Evolutionary conservation across 768 basidiomycete genomes (phyloP), one percentile per base, ranked within the genome.

Genomic region (Pleurotus eryngii): DNA sequence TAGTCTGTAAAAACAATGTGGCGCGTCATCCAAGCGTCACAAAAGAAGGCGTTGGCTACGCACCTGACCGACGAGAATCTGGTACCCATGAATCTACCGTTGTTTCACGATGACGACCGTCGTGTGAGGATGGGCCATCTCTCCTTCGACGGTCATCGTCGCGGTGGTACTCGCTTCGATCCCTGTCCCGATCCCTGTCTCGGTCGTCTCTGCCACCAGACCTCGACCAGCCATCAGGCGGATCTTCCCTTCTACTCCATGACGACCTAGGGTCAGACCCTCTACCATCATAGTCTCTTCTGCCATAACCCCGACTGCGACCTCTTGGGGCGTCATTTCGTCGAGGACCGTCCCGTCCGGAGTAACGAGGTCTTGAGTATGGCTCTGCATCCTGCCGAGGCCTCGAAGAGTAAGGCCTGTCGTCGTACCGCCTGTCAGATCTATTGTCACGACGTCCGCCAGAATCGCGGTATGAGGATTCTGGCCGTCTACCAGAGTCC

Each of bases 161-260:
- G 48, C 70, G 65, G 46, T 72, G 66, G 11, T 61, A 47, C 40
- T 64, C 60, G 15, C 61, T 59, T 30, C 61, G 57, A 39, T 63
- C 61, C 27, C 70, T 64, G 24, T 64, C 64, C 40, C 59, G 42
- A n/a, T 63, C 64, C 27, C 62, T 61, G 38, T 66, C 59, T 49
- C 61, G 59, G 45, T 48, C n/a, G 47, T 56, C 30, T 46, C 54
- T 27, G 15, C 20, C 40, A 24, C 14, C n/a, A 55, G 18, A 43
- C 40, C 37, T 38, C n/a, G 22, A 20, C 49, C 55, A 39, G 7
- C 55, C 47, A 38, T 50, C n/a, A 7, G 17, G 43, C 20, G 37
- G 38, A 20, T 18, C 37, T 5, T 42, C 38, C 22, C 51, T 38
- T 9, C 46, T 30, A 12, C 17, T 11, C 51, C 39, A 18, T 18